Conservation (phyloP, 2,329 filamentous ascomycete genomes). For the Trichoderma brevicompactum region DNA sequence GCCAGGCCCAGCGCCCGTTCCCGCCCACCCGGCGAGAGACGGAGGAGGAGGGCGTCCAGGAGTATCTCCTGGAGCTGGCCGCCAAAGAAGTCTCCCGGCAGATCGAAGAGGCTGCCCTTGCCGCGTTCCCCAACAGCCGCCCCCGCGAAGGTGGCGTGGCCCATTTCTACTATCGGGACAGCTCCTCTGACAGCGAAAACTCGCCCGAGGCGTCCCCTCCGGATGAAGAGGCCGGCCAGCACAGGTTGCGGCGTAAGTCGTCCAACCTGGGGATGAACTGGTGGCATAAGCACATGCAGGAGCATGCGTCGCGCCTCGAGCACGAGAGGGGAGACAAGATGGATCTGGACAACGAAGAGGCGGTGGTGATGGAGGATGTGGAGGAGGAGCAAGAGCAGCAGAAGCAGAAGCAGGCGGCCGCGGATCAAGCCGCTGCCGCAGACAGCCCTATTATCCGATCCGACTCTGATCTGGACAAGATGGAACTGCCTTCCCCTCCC, state of each 20-base stretch:
- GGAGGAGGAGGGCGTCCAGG: slow-evolving; percentile 75
- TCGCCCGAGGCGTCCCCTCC: slow-evolving; percentile 46
- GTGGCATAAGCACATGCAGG: slow-evolving; percentile 81
- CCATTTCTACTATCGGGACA: slow-evolving; percentile 71
- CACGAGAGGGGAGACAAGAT: slow-evolving; percentile 46
- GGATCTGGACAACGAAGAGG: slow-evolving; percentile 35
- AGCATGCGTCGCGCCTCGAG: slow-evolving; percentile 70
- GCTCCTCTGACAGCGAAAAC: slow-evolving; percentile 63
- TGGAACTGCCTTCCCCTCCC: slow-evolving; percentile 47
- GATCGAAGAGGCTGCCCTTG: slow-evolving; percentile 75
- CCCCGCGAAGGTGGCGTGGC: slow-evolving; percentile 71
- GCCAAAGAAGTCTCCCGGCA: slow-evolving; percentile 80
- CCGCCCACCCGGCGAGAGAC: slow-evolving; percentile 63
- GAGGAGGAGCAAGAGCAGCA: slow-evolving; percentile 32
- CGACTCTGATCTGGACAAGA: slow-evolving; percentile 50
- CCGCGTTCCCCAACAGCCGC: slow-evolving; percentile 75
- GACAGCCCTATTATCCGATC: slow-evolving; percentile 37
- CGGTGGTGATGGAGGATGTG: slow-evolving; percentile 33
- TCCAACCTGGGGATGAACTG: slow-evolving; percentile 68
- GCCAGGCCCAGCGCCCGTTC: slow-evolving; percentile 40
- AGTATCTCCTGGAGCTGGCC: slow-evolving; percentile 78
- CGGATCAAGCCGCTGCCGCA: slow-evolving; percentile 21
- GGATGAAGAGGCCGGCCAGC: slow-evolving; percentile 35
- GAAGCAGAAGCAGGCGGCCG: background rate
- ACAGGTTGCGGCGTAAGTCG: slow-evolving; percentile 58